Conservation (phyloP, 495 filamentous ascomycete species). For the Neurospora sp. region DNA sequence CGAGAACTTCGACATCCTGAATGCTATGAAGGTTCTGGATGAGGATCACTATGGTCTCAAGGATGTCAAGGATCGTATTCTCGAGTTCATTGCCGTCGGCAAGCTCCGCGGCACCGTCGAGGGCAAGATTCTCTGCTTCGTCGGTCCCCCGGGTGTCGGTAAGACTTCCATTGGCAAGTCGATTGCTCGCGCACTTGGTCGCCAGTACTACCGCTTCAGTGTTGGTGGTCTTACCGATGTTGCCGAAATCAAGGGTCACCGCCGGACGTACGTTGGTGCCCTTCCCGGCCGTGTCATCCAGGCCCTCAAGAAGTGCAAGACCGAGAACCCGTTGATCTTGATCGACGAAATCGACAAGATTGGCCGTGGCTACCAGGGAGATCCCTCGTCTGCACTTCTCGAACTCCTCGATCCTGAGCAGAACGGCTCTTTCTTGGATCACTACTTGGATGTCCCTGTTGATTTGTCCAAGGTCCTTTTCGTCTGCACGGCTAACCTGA, state of each 20-base stretch:
- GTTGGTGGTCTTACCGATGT: slow-evolving; percentile 96
- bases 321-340: slow-evolving; percentile 91
- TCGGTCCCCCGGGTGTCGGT: slow-evolving; percentile 88
- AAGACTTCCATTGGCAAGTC: slow-evolving; percentile 99
- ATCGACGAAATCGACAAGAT: slow-evolving; percentile 99
- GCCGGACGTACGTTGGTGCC: slow-evolving; percentile 93
- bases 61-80: slow-evolving; percentile 96
- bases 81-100: slow-evolving; percentile 98
- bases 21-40: slow-evolving; percentile 84
- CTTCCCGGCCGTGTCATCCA: slow-evolving; percentile 95
- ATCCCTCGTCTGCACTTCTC: slow-evolving; percentile 87
- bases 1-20: slow-evolving; percentile 90
- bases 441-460: slow-evolving; percentile 98
- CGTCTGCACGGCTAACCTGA: slow-evolving; percentile 98
- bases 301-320: slow-evolving; percentile 97
- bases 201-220: slow-evolving; percentile 96
- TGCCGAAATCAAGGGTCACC: slow-evolving; percentile 98
- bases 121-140: slow-evolving; percentile 97
- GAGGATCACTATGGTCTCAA: slow-evolving; percentile 97
- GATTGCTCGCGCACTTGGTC: slow-evolving; percentile 85
- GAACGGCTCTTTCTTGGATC: slow-evolving; percentile 93
- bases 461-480: slow-evolving; percentile 97
- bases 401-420: slow-evolving; percentile 96
- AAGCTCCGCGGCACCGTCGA: slow-evolving; percentile 96
- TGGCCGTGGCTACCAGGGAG: slow-evolving; percentile 88